Base-by-base conservation (phyloP, 2,329 filamentous ascomycete genomes). In the Paraphoma chrysanthemicola region DNA sequence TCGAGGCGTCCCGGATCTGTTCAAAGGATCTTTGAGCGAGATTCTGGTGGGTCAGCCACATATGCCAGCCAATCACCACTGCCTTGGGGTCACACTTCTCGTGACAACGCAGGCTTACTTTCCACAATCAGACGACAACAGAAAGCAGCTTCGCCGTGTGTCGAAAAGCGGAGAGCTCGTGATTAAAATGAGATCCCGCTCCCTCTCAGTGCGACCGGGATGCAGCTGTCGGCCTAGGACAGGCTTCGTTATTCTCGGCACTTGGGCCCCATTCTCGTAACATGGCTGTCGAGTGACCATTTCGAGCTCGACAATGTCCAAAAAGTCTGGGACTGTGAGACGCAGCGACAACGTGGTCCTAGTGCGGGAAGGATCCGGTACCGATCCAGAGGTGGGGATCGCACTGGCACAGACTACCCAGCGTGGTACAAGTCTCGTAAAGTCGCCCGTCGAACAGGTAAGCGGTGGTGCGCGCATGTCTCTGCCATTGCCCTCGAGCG, bases 1-100 rank as follows among this genome's bases (percentile, higher is more conserved):
- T 60, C 48, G 67, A 70, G 69, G 68, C 71, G 68, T 63, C 56
- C 68, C 65, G 64, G 61, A 71, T 68, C 69, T 68, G 65, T 62
- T 61, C 62, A 62, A 66, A 68, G 64, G 61, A 70, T 72, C 64
- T 71, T 59, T 57, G 63, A 60, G 59, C 62, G 62, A 71, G 62
- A 70, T 69, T 68, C 65, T 48, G 63, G 57, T 57, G 50, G 48
- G 57, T 52, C 62, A 59, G 59, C 51, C 51, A 54, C 62, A 61
- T 62, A 53, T 52, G 62, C 42, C 33, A 48, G 51, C 71, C 69
- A 74, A 69, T 72, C 60, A 65, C 2, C 44, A 17, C 29, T 23
- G 23, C 38, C 29, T 38, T 39, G 47, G 46, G 28, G 29, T 47
- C 43, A 42, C 54, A 48, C 51, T 48, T 48, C 60, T 51, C 47